Base-by-base conservation (phyloP, 495 filamentous ascomycete genomes). In the Melanomma pulvis-pyrius region DNA sequence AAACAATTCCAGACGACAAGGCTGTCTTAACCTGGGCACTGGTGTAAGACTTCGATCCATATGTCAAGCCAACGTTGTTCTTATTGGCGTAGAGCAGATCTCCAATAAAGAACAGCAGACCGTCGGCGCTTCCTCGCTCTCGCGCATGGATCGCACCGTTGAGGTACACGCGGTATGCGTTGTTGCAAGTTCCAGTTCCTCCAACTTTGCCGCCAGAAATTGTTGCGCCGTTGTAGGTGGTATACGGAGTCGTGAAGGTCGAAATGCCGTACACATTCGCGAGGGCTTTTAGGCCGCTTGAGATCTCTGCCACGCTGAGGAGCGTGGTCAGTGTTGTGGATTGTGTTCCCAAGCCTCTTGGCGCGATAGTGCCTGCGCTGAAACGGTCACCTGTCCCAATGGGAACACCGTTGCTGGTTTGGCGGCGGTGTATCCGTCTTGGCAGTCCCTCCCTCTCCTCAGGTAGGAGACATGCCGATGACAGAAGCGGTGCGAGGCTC, bases 21-120 rank as follows among this genome's bases (percentile, higher is more conserved):
- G 74, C 77, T 8, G 58, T 72, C 67, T 71, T 71, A 39, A 80
- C 78, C 32, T 80, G 68, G 2, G 71, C 70, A 66, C 73, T 68
- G 61, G 73, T 78, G 67, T 79, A 81, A 3, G 75, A 60, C 52
- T 75, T 73, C 17, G 63, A 62, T 41, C 79, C 79, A 63, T 79
- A 81, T 0, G 65, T 76, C 3, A 81, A 70, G 32, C 78, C 78
- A 30, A 41, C 54, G 29, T 69, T 61, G 55, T 73, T 66, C 65
- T 73, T 73, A 66, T 77, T 71, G 48, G 78, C 78, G 26, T 74
- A 74, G 7, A 77, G 62, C 24, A 79, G 73, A 57, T 79, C 76
- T 13, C 65, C 59, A 47, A 76, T 64, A 65, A 76, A 79, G 70
- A 73, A 77, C 28, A 79, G 61, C 0, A 79, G 64, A 52, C 69